Evolutionary conservation across 1,284 basidiomycete species (phyloP).

Genomic region (Ceratobasidium sp.): DNA sequence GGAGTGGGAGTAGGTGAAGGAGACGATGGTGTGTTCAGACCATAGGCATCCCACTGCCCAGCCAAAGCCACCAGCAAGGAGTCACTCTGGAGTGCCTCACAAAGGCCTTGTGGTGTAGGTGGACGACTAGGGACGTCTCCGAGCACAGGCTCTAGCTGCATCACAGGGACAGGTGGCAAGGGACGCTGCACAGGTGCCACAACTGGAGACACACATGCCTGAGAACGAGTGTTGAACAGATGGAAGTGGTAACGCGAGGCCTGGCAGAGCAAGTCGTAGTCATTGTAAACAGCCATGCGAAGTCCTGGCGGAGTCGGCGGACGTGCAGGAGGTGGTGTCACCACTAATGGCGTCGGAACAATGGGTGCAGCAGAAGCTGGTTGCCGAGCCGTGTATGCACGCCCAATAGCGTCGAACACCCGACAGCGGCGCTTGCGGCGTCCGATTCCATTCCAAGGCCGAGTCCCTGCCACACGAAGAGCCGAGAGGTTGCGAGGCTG

Average conservation of each 20-base stretch:
- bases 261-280: too few species aligned
- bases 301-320: background rate
- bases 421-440: background rate
- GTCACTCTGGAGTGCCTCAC: too few species aligned
- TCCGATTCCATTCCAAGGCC: background rate
- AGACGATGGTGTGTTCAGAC: too few species aligned
- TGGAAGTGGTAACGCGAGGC: too few species aligned
- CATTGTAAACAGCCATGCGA: background rate
- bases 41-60: too few species aligned
- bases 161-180: background rate
- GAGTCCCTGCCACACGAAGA: background rate
- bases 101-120: too few species aligned
- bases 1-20: background rate
- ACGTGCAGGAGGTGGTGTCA: background rate
- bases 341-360: background rate
- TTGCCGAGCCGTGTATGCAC: background rate
- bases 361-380: background rate
- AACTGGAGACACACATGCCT: too few species aligned
- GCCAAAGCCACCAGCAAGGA: too few species aligned
- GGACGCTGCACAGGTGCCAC: background rate
- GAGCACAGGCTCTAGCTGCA: too few species aligned
- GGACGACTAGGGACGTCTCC: too few species aligned
- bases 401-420: background rate
- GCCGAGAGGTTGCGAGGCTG: background rate
- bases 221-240: too few species aligned